Evolutionary conservation across 2,329 filamentous ascomycete genomes (phyloP).

Genomic region (Diaporthe australafricana): DNA sequence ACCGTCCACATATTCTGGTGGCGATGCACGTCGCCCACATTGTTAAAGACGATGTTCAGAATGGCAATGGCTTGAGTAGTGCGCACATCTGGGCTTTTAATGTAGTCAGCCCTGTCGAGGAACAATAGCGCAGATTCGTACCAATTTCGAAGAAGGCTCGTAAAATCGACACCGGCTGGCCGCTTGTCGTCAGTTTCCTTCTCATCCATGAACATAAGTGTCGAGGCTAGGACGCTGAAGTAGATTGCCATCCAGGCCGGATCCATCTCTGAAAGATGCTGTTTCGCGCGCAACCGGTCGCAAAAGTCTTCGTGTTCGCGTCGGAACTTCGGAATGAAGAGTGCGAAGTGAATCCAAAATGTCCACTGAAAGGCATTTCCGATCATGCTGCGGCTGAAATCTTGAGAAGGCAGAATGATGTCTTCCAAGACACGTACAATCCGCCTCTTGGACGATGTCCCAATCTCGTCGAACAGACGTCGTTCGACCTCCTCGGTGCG

Average conservation of each 20-base stretch:
- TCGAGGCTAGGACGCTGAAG: background rate
- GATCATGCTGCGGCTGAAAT: background rate
- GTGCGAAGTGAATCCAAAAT: slow-evolving; percentile 3
- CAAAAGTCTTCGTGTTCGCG: slow-evolving; percentile 1
- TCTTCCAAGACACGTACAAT: background rate
- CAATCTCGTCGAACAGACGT: background rate
- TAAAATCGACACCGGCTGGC: background rate
- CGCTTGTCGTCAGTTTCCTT: background rate
- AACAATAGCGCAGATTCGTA: slow-evolving; percentile 14
- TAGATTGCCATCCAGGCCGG: background rate
- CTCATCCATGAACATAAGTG: slow-evolving; percentile 13
- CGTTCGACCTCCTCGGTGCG: background rate
- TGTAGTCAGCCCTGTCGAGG: slow-evolving; percentile 2
- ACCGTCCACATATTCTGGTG: background rate
- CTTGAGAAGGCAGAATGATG: background rate
- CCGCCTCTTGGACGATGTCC: background rate
- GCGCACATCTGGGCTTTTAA: background rate
- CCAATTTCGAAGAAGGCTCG: slow-evolving; percentile 9
- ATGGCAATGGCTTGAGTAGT: background rate
- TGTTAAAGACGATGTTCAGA: slow-evolving; percentile 1
- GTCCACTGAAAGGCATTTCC: slow-evolving; percentile 3
- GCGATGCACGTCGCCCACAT: background rate
- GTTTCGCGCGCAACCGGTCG: background rate
- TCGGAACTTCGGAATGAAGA: slow-evolving; percentile 5
- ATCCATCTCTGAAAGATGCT: background rate